phyloP scores from a whole-genome alignment of 2,329 filamentous ascomycete species.

The Talaromyces sp. region DNA sequence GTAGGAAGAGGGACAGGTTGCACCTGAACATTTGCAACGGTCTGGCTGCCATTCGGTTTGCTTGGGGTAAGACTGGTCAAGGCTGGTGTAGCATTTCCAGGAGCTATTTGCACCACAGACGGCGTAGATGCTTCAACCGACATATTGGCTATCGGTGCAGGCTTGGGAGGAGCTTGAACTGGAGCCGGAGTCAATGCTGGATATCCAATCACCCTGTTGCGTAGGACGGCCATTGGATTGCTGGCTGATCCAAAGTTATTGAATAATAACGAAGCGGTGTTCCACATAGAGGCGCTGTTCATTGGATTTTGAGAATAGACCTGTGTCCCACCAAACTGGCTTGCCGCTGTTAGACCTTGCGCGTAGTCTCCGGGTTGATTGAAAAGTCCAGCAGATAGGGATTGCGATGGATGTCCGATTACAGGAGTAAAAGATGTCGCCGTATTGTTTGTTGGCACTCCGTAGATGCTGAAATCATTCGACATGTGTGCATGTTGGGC shows the following conservation, averaged over 20 bases:
- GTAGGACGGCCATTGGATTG: slow-evolving; percentile 12
- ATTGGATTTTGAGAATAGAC: background rate
- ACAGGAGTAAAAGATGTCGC: background rate
- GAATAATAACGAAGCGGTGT: background rate
- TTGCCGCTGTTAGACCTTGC: background rate
- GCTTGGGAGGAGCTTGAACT: background rate
- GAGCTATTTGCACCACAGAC: background rate
- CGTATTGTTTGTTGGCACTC: background rate
- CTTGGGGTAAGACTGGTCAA: slow-evolving; percentile 4
- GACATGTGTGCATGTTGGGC: background rate
- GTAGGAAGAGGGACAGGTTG: background rate
- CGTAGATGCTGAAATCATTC: background rate
- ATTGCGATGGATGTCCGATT: background rate
- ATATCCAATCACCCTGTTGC: slow-evolving; percentile 7
- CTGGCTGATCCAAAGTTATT: background rate
- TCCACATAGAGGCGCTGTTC: background rate
- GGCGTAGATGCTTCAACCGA: background rate
- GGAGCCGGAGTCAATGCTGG: slow-evolving; percentile 12
- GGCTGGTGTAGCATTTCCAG: background rate
- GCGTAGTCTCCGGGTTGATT: background rate
- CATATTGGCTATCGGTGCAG: background rate
- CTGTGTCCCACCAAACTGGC: background rate
- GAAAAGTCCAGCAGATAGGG: background rate
- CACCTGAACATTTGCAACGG: background rate
- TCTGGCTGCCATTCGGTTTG: background rate